Evolutionary conservation across 2,329 filamentous ascomycete species (phyloP).

Genomic region (Pseudogymnoascus destructans): DNA sequence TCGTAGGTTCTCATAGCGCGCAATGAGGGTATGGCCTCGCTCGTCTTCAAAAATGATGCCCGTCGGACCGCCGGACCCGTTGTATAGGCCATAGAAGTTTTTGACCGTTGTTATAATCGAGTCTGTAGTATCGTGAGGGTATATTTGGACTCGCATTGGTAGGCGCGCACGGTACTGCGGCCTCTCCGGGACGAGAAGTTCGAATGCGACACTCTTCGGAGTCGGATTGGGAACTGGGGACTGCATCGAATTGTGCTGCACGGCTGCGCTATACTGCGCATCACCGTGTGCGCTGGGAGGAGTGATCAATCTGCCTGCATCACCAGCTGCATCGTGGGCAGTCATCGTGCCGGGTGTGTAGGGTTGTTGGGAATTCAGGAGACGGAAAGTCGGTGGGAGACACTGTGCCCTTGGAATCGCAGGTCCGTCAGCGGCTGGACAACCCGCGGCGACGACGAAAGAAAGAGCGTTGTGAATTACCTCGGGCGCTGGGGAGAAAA

Average conservation of each 20-base stretch:
- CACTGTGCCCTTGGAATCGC: background rate
- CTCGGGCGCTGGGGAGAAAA: constrained; percentile 7
- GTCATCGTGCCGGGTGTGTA: background rate
- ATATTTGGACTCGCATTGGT: constrained; percentile 83
- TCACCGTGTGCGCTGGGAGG: constrained; percentile 19
- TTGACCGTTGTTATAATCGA: constrained; percentile 97
- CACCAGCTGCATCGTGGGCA: constrained; percentile 9
- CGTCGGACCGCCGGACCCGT: constrained; percentile 52
- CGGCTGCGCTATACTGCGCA: constrained; percentile 19
- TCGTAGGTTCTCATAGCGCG: constrained; percentile 87
- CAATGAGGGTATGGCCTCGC: constrained; percentile 79
- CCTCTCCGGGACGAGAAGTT: constrained; percentile 56
- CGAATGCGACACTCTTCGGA: constrained; percentile 68
- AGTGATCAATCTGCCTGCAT: constrained; percentile 21
- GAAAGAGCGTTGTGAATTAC: background rate
- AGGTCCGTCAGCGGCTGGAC: background rate
- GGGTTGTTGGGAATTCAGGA: constrained; percentile 11
- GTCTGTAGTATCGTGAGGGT: constrained; percentile 88
- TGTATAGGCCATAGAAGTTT: constrained; percentile 96
- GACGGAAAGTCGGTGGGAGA: background rate
- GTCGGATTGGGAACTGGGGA: constrained; percentile 26
- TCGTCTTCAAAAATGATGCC: constrained; percentile 94
- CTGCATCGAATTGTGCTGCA: constrained; percentile 20
- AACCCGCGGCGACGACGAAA: constrained; percentile 1
- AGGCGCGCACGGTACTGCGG: constrained; percentile 60